Evolutionary conservation across 2,329 filamentous ascomycete species (phyloP), one percentile per base, ranked within the genome.

Genomic region (Xylaria sp.): DNA sequence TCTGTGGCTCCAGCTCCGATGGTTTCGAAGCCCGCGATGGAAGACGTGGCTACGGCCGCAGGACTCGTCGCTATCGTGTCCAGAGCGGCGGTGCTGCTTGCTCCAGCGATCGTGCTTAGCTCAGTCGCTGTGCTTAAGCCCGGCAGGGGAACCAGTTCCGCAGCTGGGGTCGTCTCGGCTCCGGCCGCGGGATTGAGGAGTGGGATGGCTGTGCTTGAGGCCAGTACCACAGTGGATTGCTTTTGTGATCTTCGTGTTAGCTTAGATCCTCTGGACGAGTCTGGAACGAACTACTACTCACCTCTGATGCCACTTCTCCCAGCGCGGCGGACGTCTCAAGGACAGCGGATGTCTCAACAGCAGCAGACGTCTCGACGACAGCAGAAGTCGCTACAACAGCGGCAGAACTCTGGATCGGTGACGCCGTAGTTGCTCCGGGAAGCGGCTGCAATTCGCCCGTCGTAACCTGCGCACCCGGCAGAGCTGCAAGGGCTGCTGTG

Each of bases 401-500:
- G 1, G 15, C 61, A 39, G 70, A 61, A 20, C 46, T 68, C 48
- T 71, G 49, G 9, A 59, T 52, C 20, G 39, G 52, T 15, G 62
- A 58, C 18, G 31, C 23, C 25, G 67, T 55, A 10, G 41, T 43
- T 1, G 55, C 46, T 39, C 71, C 70, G 7, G 73, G 74, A 18
- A 75, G 67, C 33, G 71, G 69, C 25, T 71, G 71, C 9, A 75
- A 62, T 36, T 66, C 68, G 18, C 74, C 74, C 3, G 66, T 28
- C n/a, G 74, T 75, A 15, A 72, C 58, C 56, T 71, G 74, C 13
- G 66, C 67, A 10, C 72, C 73, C 10, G 74, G 74, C 10, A 75
- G 57, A 9, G 70, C 62, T 33, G 71, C 67, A 15, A 75, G 65
- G 0, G 62, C 70, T 1, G 23, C 71, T 1, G 69, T 31, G 1